These are phyloP conservation scores for Coniochaeta sp. DNA, from an alignment of 2,329 filamentous ascomycete species.

Conservation along the genomic window DNA sequence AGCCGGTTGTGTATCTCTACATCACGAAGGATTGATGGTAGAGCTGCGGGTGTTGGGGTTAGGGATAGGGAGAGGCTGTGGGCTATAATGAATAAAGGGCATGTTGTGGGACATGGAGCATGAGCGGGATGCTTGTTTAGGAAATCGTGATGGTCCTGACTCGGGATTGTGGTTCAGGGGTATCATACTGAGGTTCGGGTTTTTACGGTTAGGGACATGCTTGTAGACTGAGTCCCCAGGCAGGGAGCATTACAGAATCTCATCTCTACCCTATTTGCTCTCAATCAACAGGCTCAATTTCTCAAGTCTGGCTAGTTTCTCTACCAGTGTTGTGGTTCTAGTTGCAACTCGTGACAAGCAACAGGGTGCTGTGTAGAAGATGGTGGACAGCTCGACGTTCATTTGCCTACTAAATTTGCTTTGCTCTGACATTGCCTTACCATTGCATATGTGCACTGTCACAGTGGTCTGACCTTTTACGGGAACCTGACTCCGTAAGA, in stretches of 20 bases:
- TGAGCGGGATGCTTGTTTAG: neutral
- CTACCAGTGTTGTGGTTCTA: too few species aligned
- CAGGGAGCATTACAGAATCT: neutral
- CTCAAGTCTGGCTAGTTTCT: too few species aligned
- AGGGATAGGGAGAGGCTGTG: neutral
- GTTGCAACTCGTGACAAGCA: too few species aligned
- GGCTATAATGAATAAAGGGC: neutral
- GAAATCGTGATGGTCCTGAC: neutral
- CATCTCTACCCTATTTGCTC: too few species aligned
- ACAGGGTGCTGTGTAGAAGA: too few species aligned
- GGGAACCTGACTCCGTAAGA: neutral
- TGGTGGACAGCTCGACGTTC: too few species aligned
- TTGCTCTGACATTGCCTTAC: too few species aligned
- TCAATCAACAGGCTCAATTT: too few species aligned
- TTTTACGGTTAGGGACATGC: neutral
- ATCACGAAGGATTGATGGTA: slow-evolving; percentile 41
- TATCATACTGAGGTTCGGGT: neutral
- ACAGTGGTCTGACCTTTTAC: neutral
- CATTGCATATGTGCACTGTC: neutral
- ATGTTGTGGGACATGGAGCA: neutral
- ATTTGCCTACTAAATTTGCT: too few species aligned
- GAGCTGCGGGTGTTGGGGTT: neutral
- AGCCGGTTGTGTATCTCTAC: slow-evolving; percentile 54
- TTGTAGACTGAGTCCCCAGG: neutral
- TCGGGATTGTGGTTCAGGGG: neutral